Evolutionary conservation across 257 asterid species (phyloP).

Genomic region (Datura wrightii): DNA sequence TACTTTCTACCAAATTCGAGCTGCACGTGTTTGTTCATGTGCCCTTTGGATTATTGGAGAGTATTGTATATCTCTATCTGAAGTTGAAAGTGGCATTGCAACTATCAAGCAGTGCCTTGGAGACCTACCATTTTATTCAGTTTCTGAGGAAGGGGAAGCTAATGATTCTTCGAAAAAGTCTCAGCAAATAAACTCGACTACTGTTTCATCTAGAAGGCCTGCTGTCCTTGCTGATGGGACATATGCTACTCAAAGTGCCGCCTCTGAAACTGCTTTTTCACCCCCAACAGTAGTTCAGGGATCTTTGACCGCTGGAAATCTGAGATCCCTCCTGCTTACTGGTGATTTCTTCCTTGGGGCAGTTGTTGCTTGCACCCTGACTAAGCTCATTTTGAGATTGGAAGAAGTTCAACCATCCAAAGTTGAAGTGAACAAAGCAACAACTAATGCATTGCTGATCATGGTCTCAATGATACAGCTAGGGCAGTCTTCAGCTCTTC

Average conservation of each 20-base stretch:
- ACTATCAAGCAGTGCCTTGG: slow-evolving; percentile 96
- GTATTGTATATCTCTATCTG: slow-evolving; percentile 84
- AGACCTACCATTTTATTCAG: slow-evolving; percentile 80
- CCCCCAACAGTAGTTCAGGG: slow-evolving; percentile 82
- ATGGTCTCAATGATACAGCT: slow-evolving; percentile 90
- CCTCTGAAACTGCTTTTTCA: slow-evolving; percentile 89
- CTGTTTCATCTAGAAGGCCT: slow-evolving; percentile 92
- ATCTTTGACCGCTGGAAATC: slow-evolving; percentile 65
- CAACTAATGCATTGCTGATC: slow-evolving; percentile 64
- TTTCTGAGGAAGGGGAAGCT: slow-evolving; percentile 78
- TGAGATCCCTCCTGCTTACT: slow-evolving; percentile 89
- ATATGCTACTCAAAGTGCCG: slow-evolving; percentile 97
- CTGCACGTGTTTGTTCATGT: slow-evolving; percentile 90
- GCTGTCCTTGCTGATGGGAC: slow-evolving; percentile 97
- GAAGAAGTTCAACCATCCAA: slow-evolving; percentile 91
- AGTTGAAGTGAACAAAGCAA: slow-evolving; percentile 76
- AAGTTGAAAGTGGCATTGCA: slow-evolving; percentile 84
- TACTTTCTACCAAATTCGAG: slow-evolving; percentile 90
- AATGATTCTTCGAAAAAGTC: slow-evolving; percentile 76
- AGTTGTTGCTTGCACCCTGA: slow-evolving; percentile 83
- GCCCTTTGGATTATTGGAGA: slow-evolving; percentile 98
- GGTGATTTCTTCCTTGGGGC: slow-evolving; percentile 97
- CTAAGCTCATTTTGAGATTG: slow-evolving; percentile 80
- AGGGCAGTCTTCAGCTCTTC: slow-evolving; percentile 86
- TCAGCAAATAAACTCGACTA: slow-evolving; percentile 72